Evolutionary conservation across 176 grass and related monocot species (phyloP), one percentile per base, ranked within the genome.

Genomic region (Alopecurus myosuroides): DNA sequence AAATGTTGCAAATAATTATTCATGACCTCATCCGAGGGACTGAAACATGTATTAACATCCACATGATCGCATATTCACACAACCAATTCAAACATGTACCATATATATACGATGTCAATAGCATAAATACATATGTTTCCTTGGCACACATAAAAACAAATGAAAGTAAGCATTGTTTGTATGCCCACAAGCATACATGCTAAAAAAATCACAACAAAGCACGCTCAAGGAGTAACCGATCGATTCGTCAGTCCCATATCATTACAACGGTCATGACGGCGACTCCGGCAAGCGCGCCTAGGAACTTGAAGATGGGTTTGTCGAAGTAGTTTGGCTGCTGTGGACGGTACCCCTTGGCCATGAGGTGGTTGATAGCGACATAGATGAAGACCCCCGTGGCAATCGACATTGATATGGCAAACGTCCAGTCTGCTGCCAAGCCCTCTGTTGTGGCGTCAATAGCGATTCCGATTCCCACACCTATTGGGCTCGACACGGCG

Each of bases 311-410:
- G 17, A 84, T 50, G 13, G 90, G 88, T 5, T 28, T 84, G 83
- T 98, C 95, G 5, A 82, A 83, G 78, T 69, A 75, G 81, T 17
- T 90, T 30, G 90, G 86, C 9, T 70, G 30, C 4, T 88, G 80
- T 0, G 92, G 79, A 5, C 82, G 94, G 76, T 91, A 98, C 1
- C 92, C 95, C 82, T 93, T 93, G 62, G 87, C 87, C 53, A 94
- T 93, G 31, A 98, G 90, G 84, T 98, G 92, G 82, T 98, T 98
- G 70, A 93, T 82, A 12, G 92, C 90, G 11, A 98, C 90, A 34
- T 94, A 94, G 62, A 98, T 14, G 82, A 98, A 98, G 19, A 98
- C 92, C 11, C 92, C 92, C 1, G 84, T 84, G 35, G 88, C 92
- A 46, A 93, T 77, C 2, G 79, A 78, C 92, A 91, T 89, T 52